Percentiles rank a stretch among this genome's conserved stretches.
These are phyloP conservation scores for Trametes sanguinea DNA, from an alignment of 768 basidiomycete species.

Conservation along the genomic window DNA sequence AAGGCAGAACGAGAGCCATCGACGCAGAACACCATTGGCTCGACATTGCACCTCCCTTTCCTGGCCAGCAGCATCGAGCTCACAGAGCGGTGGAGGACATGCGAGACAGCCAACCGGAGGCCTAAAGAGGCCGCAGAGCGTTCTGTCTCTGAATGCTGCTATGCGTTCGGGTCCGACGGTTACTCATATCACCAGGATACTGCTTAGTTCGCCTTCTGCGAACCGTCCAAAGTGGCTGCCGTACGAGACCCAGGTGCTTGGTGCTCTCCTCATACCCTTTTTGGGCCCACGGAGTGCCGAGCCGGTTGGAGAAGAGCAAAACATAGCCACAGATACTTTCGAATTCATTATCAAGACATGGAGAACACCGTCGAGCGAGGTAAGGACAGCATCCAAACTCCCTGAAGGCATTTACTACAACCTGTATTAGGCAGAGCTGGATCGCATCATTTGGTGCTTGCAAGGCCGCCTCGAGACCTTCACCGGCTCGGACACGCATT, in stretches of 20 bases:
- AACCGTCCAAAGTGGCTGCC: slow-evolving; percentile 45
- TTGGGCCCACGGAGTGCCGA: slow-evolving; percentile 38
- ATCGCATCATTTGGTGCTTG: slow-evolving; percentile 74
- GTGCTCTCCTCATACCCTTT: slow-evolving; percentile 60
- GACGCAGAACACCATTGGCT: slow-evolving; percentile 33
- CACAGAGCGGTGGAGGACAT: slow-evolving; percentile 20
- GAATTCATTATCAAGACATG: slow-evolving; percentile 60
- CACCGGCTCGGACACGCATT: slow-evolving; percentile 49
- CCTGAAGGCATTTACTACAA: not conserved
- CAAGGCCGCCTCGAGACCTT: slow-evolving; percentile 52
- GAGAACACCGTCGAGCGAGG: slow-evolving; percentile 54
- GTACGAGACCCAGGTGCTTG: slow-evolving; percentile 58
- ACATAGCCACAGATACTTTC: slow-evolving; percentile 60
- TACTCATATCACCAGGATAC: slow-evolving; percentile 46
- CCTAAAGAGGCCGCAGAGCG: slow-evolving; percentile 47
- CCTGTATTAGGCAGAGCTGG: slow-evolving; percentile 43
- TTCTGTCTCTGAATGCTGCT: slow-evolving; percentile 36
- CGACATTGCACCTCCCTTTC: slow-evolving; percentile 38
- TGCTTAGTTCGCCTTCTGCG: slow-evolving; percentile 30
- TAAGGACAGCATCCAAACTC: slow-evolving; percentile 27
- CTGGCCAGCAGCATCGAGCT: slow-evolving; percentile 23
- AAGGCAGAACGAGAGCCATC: slow-evolving; percentile 34
- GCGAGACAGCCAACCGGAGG: slow-evolving; percentile 36
- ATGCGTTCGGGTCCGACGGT: slow-evolving; percentile 41
- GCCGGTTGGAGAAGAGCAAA: slow-evolving; percentile 52